A percentile compares a stretch with the other conserved stretches of the same genome.
Conservation (phyloP, 1,284 basidiomycete species). For the Puccinia hordei region DNA sequence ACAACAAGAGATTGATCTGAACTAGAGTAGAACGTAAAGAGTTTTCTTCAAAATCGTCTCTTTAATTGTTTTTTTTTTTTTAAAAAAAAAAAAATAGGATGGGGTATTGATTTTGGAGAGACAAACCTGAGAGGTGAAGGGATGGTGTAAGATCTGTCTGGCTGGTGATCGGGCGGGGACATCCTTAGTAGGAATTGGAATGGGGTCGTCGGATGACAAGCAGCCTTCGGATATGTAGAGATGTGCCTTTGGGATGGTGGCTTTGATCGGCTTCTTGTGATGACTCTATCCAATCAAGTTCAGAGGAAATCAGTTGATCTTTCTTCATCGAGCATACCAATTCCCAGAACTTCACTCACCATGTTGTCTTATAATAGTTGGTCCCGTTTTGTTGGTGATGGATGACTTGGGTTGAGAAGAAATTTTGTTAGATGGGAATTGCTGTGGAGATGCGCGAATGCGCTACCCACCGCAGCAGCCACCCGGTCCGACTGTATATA, state of each 20-base stretch:
- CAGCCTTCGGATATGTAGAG: slow-evolving; percentile 16
- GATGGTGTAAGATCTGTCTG: slow-evolving; percentile 15
- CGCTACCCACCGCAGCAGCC: slow-evolving; percentile 10
- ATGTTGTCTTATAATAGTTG: not conserved
- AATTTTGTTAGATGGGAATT: not conserved
- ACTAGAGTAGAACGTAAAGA: not conserved
- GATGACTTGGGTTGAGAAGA: not conserved
- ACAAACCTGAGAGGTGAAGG: slow-evolving; percentile 41
- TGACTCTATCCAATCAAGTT: slow-evolving; percentile 24
- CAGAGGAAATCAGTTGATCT: no score
- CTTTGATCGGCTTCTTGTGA: slow-evolving; percentile 42
- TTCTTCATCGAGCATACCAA: no score
- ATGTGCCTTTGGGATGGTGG: slow-evolving; percentile 12
- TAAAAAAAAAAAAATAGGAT: not conserved
- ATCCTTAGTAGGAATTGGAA: not conserved
- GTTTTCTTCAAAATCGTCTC: no score
- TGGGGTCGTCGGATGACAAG: not conserved
- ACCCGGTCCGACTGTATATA: not conserved
- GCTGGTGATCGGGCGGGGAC: not conserved
- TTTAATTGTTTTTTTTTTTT: not conserved
- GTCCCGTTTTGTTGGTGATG: not conserved
- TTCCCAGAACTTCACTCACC: not conserved
- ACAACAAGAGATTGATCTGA: slow-evolving; percentile 16
- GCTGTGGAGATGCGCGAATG: not conserved
- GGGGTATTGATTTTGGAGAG: not conserved